Evolutionary conservation across 495 filamentous ascomycete genomes (phyloP).

Genomic region (Penicillium waksmanii): DNA sequence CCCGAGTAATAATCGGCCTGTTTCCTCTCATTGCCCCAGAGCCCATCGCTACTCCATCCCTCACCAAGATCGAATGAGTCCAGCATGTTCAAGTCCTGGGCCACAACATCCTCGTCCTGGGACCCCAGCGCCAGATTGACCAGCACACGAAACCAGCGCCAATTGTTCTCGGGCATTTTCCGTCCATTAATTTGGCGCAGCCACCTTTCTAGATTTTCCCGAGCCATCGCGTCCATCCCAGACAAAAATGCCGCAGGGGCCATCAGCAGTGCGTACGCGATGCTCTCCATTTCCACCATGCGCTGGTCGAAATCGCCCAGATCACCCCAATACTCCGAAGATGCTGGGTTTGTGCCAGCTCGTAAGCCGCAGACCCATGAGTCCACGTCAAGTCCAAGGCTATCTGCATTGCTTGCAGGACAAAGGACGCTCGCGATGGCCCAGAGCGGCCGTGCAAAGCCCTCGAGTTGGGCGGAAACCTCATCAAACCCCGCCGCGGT

Average conservation of each 20-base stretch:
- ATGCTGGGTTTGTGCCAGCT: constrained; percentile 9
- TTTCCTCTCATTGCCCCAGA: constrained; percentile 1
- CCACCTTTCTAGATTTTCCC: background rate
- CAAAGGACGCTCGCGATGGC: constrained; percentile 4
- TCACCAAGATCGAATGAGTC: background rate
- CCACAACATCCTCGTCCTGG: constrained; percentile 4
- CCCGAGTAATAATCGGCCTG: constrained; percentile 7
- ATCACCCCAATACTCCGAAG: constrained; percentile 11
- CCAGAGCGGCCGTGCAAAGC: constrained; percentile 12
- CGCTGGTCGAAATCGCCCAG: constrained; percentile 13
- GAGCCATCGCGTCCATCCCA: background rate
- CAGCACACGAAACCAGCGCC: constrained; percentile 1
- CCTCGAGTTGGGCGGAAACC: constrained; percentile 6
- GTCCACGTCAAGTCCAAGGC: background rate
- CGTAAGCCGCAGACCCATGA: constrained; percentile 4
- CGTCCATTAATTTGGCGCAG: background rate
- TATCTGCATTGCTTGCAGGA: background rate
- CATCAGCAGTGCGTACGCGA: background rate
- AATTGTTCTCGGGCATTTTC: background rate
- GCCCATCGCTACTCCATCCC: constrained; percentile 8
- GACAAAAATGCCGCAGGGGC: background rate
- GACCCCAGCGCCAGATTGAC: constrained; percentile 1
- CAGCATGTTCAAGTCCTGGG: constrained; percentile 8
- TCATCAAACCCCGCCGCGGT: constrained; percentile 4
- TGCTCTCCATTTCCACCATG: constrained; percentile 5